phyloP scores from a whole-genome alignment of 1,284 basidiomycete species.

The Fereydounia khargensis region DNA sequence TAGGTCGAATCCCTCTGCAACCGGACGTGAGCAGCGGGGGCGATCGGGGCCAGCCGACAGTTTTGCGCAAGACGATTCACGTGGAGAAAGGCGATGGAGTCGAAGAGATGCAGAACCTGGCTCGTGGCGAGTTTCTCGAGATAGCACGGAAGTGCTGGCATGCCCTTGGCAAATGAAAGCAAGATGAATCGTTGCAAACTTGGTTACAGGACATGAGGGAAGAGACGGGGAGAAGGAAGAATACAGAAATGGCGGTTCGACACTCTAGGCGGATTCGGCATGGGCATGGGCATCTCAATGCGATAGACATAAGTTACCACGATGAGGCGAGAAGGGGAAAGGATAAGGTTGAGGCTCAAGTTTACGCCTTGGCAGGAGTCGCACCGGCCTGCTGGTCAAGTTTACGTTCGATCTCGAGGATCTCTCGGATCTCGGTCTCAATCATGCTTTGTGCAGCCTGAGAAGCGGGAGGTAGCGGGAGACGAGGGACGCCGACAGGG shows the following conservation, averaged over 20 bases:
- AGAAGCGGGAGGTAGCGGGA: constrained; percentile 69
- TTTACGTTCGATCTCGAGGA: constrained; percentile 68
- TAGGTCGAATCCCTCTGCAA: constrained; percentile 83
- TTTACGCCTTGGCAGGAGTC: constrained; percentile 14
- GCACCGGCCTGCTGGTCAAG: constrained; percentile 59
- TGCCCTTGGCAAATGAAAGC: too few relatives aligned
- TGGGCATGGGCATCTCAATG: too few relatives aligned
- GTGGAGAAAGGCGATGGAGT: constrained; percentile 26
- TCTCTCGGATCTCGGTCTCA: constrained; percentile 68
- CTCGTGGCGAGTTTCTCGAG: constrained; percentile 17
- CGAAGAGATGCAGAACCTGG: constrained; percentile 1
- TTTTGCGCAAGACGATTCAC: constrained; percentile 54
- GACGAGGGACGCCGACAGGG: constrained; percentile 73
- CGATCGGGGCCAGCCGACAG: constrained; percentile 67
- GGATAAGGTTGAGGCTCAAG: too few relatives aligned
- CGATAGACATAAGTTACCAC: too few relatives aligned
- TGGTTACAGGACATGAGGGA: too few relatives aligned
- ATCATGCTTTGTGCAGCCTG: constrained; percentile 64
- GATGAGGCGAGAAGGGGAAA: neutral
- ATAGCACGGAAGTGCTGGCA: constrained; percentile 27
- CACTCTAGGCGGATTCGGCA: too few relatives aligned
- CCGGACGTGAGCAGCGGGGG: constrained; percentile 73
- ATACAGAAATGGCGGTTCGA: too few relatives aligned
- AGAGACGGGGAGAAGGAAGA: too few relatives aligned
- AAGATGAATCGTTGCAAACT: too few relatives aligned